Base-by-base conservation (phyloP, 805 yeast genomes). In the Lipomyces oligophaga region DNA sequence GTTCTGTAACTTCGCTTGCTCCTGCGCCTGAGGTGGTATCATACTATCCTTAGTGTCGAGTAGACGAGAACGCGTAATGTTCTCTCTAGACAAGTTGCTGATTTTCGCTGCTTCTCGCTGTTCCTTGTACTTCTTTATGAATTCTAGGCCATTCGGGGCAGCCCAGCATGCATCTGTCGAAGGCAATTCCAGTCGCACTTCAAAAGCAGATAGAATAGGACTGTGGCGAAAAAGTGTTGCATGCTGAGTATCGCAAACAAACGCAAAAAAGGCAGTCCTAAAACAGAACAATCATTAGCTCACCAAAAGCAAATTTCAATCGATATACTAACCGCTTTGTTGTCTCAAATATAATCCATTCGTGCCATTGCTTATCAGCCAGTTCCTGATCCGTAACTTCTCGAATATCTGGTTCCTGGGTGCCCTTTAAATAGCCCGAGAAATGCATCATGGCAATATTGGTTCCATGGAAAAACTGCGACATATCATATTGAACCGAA, bases 291-390 rank as follows among this genome's bases (percentile, higher is more conserved):
- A 16, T n/a, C 5, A 27, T 34, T 34, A 11, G 35, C 20, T 28
- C 10, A 10, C 8, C 20, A 7, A 3, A 7, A 16, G 15, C 25
- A 20, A 42, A 19, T 21, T 13, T 8, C 5, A 13, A 24, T 1
- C 3, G 16, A 33, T 2, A 34, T 21, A 19, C 22, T 20, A 30
- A 49, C 48, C 55, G 31, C 53, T 75, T 76, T 45, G 67, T 57
- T 26, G 71, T 61, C 52, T 77, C 80, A 52, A 68, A 70, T 20
- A 62, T 47, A 2, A 70, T 63, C 80, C 80, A 76, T 18, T 68
- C 65, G 6, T 58, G 48, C 80, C 80, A 76, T 37, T 55, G 58
- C 21, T 27, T 40, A 21, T 54, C 57, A 16, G 51, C 45, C 5
- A 32, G 41, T 5, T 41, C 58, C 2, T 36, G 31, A 31, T 58